Percentiles rank a stretch among this genome's conserved stretches.
Evolutionary conservation across 495 filamentous ascomycete species (phyloP).

Genomic region (Hypoxylon perforatum): DNA sequence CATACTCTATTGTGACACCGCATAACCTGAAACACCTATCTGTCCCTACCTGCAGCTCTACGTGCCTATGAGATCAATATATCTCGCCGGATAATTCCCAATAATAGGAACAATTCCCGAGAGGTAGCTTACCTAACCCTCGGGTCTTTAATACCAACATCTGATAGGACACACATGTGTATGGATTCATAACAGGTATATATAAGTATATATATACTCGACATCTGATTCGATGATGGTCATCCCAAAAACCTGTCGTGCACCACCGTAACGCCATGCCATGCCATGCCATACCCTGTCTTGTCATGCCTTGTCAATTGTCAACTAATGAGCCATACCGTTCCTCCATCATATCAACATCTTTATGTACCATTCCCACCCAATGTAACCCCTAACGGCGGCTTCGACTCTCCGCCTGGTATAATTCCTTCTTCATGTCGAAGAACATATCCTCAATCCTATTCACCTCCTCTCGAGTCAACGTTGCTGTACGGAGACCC

Average conservation of each 20-base stretch:
- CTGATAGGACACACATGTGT: too few species aligned
- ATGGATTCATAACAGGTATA: too few species aligned
- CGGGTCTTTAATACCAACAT: neutral
- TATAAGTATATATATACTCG: too few species aligned
- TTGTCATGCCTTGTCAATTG: slow-evolving; percentile 9
- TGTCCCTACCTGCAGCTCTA: slow-evolving; percentile 9
- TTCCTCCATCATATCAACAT: slow-evolving; percentile 16
- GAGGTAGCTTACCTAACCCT: slow-evolving; percentile 2
- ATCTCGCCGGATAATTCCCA: slow-evolving; percentile 20
- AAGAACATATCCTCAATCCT: slow-evolving; percentile 75
- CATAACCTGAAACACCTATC: slow-evolving; percentile 42
- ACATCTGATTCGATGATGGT: slow-evolving; percentile 2
- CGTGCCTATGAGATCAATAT: slow-evolving; percentile 18
- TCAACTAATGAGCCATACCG: slow-evolving; percentile 6
- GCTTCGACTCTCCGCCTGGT: slow-evolving; percentile 68
- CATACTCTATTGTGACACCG: slow-evolving; percentile 25
- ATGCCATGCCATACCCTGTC: slow-evolving; percentile 16
- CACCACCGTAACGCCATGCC: slow-evolving; percentile 24
- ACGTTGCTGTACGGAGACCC: slow-evolving; percentile 59
- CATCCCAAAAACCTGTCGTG: neutral
- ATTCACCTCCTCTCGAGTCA: slow-evolving; percentile 64
- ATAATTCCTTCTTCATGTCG: slow-evolving; percentile 72
- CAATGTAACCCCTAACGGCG: slow-evolving; percentile 22
- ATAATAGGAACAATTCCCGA: slow-evolving; percentile 26
- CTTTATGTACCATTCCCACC: neutral